Evolutionary conservation across 371 early-diverging fungal species (phyloP), one percentile per base, ranked within the genome.

Genomic region (Fennellomyces sp.): DNA sequence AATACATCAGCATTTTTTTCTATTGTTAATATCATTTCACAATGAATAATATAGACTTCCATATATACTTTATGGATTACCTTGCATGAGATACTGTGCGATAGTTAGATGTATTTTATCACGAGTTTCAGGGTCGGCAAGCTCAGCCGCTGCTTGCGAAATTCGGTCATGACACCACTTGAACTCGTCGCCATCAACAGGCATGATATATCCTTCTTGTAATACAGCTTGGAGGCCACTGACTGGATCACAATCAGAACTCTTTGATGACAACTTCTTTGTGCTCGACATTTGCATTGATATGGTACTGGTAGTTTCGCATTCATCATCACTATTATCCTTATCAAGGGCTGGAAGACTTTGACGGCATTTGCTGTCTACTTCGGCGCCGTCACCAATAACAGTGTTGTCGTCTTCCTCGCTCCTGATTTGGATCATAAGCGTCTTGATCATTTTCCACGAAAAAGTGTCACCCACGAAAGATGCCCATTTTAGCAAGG

Each of bases 401-500:
- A n/a, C n/a, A n/a, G n/a, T n/a, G n/a, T n/a, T n/a, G n/a, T n/a
- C n/a, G n/a, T n/a, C n/a, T n/a, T n/a, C n/a, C n/a, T n/a, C n/a
- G n/a, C n/a, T n/a, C n/a, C n/a, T n/a, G n/a, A 8, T 29, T 52
- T 19, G 12, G 31, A 33, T 52, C 76, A 79, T 79, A 10, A 79
- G 51, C 11, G 65, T 62, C 31, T 70, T 71, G 15, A 79, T 73
- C 1, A 72, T 72, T n/a, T 65, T 68, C 76, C 73, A 76, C 4
- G 74, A 74, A 48, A 79, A 79, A 1, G 72, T 68, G 27, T 79
- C 73, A 7, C 80, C 80, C 0, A 76, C 70, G 61, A 70, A 76
- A 0, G 76, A 76, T 8, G 76, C 74, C 73, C 72, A 74, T 50
- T 75, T 75, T 7, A 79, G 30, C 5, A 79, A 39, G 2, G 66